A percentile compares a stretch with the other conserved stretches of the same genome.
phyloP scores from a whole-genome alignment of 1,139 yeast genomes.

The Scheffersomyces cryptocercus region DNA sequence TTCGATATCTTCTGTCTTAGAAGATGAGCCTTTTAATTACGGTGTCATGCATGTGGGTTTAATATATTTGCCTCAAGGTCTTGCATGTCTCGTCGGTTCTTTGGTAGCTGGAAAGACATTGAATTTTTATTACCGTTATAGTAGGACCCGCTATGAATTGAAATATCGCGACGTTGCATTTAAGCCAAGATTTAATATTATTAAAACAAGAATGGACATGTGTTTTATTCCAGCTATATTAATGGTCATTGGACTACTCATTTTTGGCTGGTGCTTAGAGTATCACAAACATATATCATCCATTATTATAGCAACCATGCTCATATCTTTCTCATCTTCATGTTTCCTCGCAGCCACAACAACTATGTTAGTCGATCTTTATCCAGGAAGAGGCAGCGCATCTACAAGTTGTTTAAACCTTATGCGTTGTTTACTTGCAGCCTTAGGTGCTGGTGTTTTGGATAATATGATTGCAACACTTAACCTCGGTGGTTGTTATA shows the following conservation, averaged over 20 bases:
- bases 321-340: slow-evolving; percentile 31
- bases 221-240: slow-evolving; percentile 25
- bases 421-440: slow-evolving; percentile 38
- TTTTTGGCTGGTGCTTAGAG: slow-evolving; percentile 45
- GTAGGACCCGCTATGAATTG: slow-evolving; percentile 17
- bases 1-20: slow-evolving; percentile 32
- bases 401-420: slow-evolving; percentile 41
- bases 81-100: slow-evolving; percentile 31
- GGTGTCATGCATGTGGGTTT: slow-evolving; percentile 38
- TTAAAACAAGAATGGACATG: slow-evolving; percentile 28
- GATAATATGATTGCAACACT: slow-evolving; percentile 29
- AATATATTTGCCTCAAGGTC: slow-evolving; percentile 42
- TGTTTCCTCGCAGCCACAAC: slow-evolving; percentile 30
- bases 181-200: slow-evolving; percentile 29
- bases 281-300: slow-evolving; percentile 25
- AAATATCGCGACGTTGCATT: slow-evolving; percentile 14
- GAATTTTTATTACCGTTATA: slow-evolving; percentile 28
- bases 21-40: slow-evolving; percentile 30
- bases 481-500: slow-evolving; percentile 39
- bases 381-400: slow-evolving; percentile 34
- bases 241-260: slow-evolving; percentile 28
- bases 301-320: slow-evolving; percentile 31
- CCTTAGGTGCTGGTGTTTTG: slow-evolving; percentile 33
- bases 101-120: slow-evolving; percentile 29
- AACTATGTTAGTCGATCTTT: slow-evolving; percentile 39